Evolutionary conservation across 2,329 filamentous ascomycete species (phyloP), one percentile per base, ranked within the genome.

Genomic region (Aspergillus quadricinctus): DNA sequence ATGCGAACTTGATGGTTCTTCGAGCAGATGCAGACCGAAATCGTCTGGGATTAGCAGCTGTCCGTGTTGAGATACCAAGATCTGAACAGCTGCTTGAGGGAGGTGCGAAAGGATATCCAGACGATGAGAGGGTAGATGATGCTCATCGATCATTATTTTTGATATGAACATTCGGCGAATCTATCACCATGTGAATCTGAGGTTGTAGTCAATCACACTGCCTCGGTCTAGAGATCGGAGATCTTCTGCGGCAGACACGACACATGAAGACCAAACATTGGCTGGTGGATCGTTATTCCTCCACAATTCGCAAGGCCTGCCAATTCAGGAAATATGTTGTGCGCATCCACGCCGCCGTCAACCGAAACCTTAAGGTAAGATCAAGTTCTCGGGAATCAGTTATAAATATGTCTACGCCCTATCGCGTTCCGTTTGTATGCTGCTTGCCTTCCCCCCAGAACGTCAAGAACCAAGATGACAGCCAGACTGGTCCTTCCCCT

Each of bases 401-500:
- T 46, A 46, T 46, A 46, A 46, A 46, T 46, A 27, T 27, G 11
- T 37, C 31, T 7, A 37, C 31, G 14, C 17, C 7, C 31, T 37
- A 37, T 17, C 6, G 6, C 2, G 23, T 43, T 11, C 7, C 23
- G 27, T 11, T 27, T 11, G 14, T 11, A 46, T 25, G 23, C 23
- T 17, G 43, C 4, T 9, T 25, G 19, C 11, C 43, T 14, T 46
- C 4, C 3, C 5, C 27, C 21, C 31, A 14, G 21, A 23, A 21
- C 21, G 1, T 46, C 43, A 14, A 46, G 17, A 19, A 10, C 2
- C 40, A 59, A 23, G 23, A 65, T 65, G 61, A 48, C 23, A 23
- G 67, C 67, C 59, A 66, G 60, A 55, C 56, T 63, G 31, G 25
- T 70, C 29, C 64, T 73, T 3, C 70, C 67, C 31, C 61, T 68